A percentile compares a stretch with the other conserved stretches of the same genome.
Conservation (phyloP, 2,329 filamentous ascomycete species). For the Gliomastix tumulicola region DNA sequence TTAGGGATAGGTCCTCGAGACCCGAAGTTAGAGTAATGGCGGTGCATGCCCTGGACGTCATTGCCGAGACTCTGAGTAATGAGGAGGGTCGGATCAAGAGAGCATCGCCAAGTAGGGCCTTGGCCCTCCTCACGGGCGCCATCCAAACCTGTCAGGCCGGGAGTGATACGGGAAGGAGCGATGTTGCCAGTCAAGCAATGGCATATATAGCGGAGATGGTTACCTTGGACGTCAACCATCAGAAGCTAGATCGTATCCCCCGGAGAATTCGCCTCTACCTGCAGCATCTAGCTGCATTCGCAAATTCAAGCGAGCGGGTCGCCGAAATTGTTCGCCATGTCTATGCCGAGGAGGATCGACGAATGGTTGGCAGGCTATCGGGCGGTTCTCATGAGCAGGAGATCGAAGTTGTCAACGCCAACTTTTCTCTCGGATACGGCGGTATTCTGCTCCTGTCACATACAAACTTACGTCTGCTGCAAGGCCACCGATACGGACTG, state of each 20-base stretch:
- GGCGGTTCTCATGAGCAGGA: constrained; percentile 87
- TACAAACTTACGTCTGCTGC: constrained; percentile 88
- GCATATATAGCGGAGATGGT: constrained; percentile 78
- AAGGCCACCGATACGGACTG: constrained; percentile 94
- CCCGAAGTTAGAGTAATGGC: constrained; percentile 93
- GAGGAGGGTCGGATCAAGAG: constrained; percentile 58
- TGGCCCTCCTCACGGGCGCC: constrained; percentile 63
- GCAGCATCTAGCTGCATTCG: constrained; percentile 56
- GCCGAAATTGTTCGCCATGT: constrained; percentile 68
- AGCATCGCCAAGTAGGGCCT: constrained; percentile 69
- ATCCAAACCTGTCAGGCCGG: constrained; percentile 66
- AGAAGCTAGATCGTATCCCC: constrained; percentile 67
- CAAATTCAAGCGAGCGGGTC: constrained; percentile 54
- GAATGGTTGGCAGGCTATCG: constrained; percentile 76
- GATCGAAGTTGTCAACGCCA: constrained; percentile 92
- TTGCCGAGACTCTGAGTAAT: constrained; percentile 85
- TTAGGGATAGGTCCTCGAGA: constrained; percentile 80
- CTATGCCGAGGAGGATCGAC: constrained; percentile 78
- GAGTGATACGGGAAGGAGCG: constrained; percentile 51
- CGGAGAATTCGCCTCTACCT: constrained; percentile 69
- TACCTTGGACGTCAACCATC: constrained; percentile 78
- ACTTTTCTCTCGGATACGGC: constrained; percentile 95
- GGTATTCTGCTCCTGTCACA: constrained; percentile 95
- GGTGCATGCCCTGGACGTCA: constrained; percentile 72
- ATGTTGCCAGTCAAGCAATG: constrained; percentile 61